phyloP scores from a whole-genome alignment of 2,329 filamentous ascomycete species.

The Fusarium annulatum region DNA sequence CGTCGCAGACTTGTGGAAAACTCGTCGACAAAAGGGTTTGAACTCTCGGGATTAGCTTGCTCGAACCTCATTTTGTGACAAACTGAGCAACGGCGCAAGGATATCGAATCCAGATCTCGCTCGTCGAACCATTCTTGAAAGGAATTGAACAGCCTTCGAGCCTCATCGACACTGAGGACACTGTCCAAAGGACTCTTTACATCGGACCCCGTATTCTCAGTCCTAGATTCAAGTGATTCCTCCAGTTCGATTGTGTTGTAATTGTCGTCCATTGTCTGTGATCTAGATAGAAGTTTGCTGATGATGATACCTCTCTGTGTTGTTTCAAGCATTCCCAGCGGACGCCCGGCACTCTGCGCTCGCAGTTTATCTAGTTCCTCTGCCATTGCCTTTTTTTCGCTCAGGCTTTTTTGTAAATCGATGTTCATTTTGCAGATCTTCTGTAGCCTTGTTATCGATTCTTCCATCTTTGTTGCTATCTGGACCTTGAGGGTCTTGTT shows the following conservation, averaged over 20 bases:
- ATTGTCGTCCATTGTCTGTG: not conserved
- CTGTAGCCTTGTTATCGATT: not conserved
- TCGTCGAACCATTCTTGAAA: not conserved
- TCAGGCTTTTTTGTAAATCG: not conserved
- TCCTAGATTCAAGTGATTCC: fast-evolving
- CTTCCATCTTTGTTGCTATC: not conserved
- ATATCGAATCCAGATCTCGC: not conserved
- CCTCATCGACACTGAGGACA: not conserved
- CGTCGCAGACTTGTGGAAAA: not conserved
- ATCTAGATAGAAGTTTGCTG: not conserved
- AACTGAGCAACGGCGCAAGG: not conserved
- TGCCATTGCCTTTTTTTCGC: not conserved
- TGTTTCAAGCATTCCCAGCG: not conserved
- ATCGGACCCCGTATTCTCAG: not conserved
- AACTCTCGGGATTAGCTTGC: not conserved
- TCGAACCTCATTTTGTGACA: not conserved
- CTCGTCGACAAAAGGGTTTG: not conserved
- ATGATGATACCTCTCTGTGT: not conserved
- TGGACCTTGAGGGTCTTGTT: not conserved
- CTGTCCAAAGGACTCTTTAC: not conserved
- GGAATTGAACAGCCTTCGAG: not conserved
- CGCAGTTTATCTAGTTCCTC: not conserved
- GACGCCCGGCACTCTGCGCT: not conserved
- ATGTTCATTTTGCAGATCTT: not conserved
- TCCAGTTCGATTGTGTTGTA: fast-evolving